Evolutionary conservation across 352 stramenopile species (phyloP).

Genomic region (Globisporangium perplexum): DNA sequence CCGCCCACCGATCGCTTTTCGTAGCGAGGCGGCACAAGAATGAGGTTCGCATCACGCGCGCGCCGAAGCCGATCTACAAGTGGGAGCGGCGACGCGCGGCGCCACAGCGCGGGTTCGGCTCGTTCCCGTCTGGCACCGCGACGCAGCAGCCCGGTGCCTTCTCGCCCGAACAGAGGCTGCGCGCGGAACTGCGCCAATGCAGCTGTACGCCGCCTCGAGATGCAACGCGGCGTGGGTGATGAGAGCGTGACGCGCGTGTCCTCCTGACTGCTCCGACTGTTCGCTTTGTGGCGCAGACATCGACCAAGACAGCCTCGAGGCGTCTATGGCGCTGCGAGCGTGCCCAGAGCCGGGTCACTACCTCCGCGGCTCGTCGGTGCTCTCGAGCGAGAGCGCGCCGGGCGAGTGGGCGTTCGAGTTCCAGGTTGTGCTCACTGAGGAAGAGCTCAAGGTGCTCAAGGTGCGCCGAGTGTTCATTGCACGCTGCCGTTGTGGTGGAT

Average conservation of each 20-base stretch:
- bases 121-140: background rate
- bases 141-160: background rate
- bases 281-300: constrained; percentile 19
- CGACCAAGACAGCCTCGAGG: constrained; percentile 36
- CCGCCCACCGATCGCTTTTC: background rate
- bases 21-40: constrained; percentile 27
- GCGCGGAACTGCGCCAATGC: background rate
- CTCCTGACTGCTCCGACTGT: too few relatives aligned
- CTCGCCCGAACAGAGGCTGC: background rate
- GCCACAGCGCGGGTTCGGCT: background rate
- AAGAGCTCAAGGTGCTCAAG: constrained; percentile 52
- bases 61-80: constrained; percentile 47
- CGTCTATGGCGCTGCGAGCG: constrained; percentile 31
- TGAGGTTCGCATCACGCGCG: constrained; percentile 23
- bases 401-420: constrained; percentile 29
- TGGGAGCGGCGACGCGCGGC: constrained; percentile 37
- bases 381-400: constrained; percentile 11
- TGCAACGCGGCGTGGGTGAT: too few relatives aligned
- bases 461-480: constrained; percentile 13
- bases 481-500: background rate
- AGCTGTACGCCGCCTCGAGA: background rate
- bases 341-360: constrained; percentile 51
- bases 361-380: constrained; percentile 22
- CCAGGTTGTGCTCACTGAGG: constrained; percentile 53
- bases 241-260: too few relatives aligned